A percentile compares a stretch with the other conserved stretches of the same genome.
These are phyloP conservation scores for Diaporthe longicolla DNA, from an alignment of 2,329 filamentous ascomycete species.

Conservation along the genomic window DNA sequence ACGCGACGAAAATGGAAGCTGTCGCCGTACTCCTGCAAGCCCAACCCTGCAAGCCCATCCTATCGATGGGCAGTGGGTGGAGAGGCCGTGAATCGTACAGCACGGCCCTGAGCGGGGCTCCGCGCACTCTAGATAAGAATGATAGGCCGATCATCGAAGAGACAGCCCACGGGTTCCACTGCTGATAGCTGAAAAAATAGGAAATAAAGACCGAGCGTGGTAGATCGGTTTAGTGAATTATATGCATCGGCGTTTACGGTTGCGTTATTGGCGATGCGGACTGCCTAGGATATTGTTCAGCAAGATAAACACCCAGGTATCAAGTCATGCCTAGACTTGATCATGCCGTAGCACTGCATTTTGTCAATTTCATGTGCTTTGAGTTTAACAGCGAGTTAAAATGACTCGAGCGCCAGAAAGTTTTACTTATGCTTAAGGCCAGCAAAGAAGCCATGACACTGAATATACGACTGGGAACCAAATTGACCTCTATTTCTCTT, in stretches of 20 bases:
- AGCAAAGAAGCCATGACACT: too few species aligned
- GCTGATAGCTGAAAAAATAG: background rate
- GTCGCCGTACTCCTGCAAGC: background rate
- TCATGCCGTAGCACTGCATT: background rate
- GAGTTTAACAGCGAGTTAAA: too few species aligned
- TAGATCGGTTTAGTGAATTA: too few species aligned
- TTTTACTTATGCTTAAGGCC: too few species aligned
- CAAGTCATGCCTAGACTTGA: background rate
- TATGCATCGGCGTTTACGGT: background rate
- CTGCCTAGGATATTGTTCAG: background rate
- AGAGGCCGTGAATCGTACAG: conserved; percentile 19
- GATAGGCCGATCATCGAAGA: background rate
- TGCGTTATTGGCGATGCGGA: too few species aligned
- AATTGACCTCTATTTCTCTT: too few species aligned
- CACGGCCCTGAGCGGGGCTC: conserved; percentile 7
- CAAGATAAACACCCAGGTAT: too few species aligned
- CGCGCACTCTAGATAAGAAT: conserved; percentile 14
- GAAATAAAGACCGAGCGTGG: too few species aligned
- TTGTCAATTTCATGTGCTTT: background rate
- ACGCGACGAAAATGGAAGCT: background rate
- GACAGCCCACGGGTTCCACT: background rate
- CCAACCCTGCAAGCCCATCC: background rate
- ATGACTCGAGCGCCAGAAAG: too few species aligned
- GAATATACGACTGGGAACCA: too few species aligned
- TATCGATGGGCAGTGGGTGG: background rate